Evolutionary conservation across 208 protist genomes (phyloP).

Genomic region (Wallacemonas sp.): DNA sequence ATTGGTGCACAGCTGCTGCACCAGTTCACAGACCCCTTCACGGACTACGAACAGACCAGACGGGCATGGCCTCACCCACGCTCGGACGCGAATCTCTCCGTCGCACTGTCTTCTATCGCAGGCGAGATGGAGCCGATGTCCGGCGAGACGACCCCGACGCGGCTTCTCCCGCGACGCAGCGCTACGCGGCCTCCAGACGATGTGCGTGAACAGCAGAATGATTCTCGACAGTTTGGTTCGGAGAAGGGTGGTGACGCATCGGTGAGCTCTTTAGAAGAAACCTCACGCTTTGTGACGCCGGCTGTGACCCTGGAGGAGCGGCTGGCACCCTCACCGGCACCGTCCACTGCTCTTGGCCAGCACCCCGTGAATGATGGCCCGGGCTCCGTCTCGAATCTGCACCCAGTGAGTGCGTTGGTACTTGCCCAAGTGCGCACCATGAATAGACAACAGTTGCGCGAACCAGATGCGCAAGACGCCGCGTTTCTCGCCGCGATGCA

Average conservation of each 20-base stretch:
- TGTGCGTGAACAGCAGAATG: no score
- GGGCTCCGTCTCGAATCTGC: no score
- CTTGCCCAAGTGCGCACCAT: background rate
- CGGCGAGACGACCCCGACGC: no score
- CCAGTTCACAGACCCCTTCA: conserved; percentile 22
- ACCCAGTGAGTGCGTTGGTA: background rate
- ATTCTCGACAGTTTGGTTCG: no score
- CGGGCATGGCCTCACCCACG: background rate
- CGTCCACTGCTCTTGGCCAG: background rate
- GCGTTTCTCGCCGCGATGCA: conserved; percentile 7
- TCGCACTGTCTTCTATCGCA: background rate
- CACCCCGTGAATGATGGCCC: background rate
- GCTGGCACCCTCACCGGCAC: no score
- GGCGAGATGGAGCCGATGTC: no score
- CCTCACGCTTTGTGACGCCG: background rate
- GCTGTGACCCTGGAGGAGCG: background rate
- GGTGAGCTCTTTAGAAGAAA: background rate
- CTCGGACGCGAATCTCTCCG: background rate
- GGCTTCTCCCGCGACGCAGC: background rate
- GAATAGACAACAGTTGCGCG: background rate
- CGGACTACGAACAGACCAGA: conserved; percentile 13
- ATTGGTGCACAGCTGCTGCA: conserved; percentile 17
- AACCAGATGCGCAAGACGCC: background rate
- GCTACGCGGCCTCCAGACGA: background rate
- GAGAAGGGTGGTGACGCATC: background rate